Base-by-base conservation (phyloP, 2,329 filamentous ascomycete genomes). In the Chrysoporthe deuterocubensis region DNA sequence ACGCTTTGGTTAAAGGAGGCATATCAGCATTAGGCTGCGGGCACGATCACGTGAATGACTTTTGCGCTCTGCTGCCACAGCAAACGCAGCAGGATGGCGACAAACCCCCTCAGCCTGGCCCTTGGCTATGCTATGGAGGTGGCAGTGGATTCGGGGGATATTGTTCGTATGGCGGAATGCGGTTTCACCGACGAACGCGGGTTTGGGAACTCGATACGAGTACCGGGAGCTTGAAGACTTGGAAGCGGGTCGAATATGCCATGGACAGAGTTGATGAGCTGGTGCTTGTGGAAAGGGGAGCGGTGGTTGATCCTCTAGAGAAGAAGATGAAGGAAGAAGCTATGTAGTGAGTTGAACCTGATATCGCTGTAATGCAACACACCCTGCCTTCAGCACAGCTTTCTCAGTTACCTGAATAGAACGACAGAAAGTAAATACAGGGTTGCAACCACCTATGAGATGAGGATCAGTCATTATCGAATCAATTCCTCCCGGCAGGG, bases 1-100 rank as follows among this genome's bases (percentile, higher is more conserved):
- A 76, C 62, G 73, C 74, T 65, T 71, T 77, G 61, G 72, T 69
- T 34, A 69, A 72, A 71, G 75, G 69, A 70, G 74, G 72, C 18
- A 64, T 76, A 64, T 58, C 68, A 48, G 75, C 75, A 68, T 42
- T 77, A 62, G 74, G 75, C 54, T 76, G 73, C 65, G 75, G 74
- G n/a, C 75, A 77, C 67, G 75, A 77, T 67, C 74, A 76, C 59
- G 74, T 75, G 32, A 77, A 77, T 67, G 76, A 77, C 64, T 77
- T 77, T 70, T 77, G 75, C 64, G 76, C 69, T 73, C 68, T 74
- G 64, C 71, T 75, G 65, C 75, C 71, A 72, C 74, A 71, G 37
- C 43, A 13, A 11, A 40, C 72, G 37, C 73, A 67, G 64, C 65
- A 48, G 11, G 1, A 48, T 48, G n/a, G 11, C n/a, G 11, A 48